Conservation (phyloP, 2,329 filamentous ascomycete genomes). For the Fusarium miscanthi region DNA sequence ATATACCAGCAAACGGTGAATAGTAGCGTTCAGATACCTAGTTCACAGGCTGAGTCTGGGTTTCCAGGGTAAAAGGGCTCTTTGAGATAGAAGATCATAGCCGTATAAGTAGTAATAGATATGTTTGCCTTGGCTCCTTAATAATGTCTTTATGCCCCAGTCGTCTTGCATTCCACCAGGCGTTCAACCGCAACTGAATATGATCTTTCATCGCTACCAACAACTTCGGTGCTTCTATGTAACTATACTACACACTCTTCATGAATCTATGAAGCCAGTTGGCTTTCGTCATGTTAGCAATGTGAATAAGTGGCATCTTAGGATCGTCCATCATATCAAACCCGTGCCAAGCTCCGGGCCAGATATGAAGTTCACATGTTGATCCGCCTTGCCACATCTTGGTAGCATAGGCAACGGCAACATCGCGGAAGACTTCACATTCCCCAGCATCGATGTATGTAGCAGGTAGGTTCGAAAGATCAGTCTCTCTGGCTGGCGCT, state of each 20-base stretch:
- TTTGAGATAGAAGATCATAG: no score
- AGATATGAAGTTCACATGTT: conserved; percentile 7
- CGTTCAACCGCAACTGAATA: background rate
- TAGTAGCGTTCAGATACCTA: background rate
- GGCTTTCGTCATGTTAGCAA: background rate
- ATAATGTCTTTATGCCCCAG: background rate
- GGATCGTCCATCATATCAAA: conserved; percentile 16
- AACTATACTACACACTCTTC: background rate
- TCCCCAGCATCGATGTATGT: conserved; percentile 8
- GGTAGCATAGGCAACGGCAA: background rate
- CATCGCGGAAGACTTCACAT: conserved; percentile 7
- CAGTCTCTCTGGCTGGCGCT: background rate
- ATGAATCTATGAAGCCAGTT: conserved; percentile 7
- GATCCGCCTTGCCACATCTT: conserved; percentile 4
- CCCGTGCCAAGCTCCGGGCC: conserved; percentile 5
- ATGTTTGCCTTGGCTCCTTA: background rate
- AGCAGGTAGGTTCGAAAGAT: background rate
- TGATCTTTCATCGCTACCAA: background rate
- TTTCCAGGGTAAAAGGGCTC: background rate
- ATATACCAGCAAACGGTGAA: background rate
- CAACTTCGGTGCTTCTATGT: background rate
- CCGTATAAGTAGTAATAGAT: background rate
- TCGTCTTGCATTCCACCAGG: background rate
- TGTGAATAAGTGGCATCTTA: background rate
- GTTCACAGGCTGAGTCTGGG: no score